These are phyloP conservation scores for Fraxinus ornus DNA, from an alignment of 305 asterid species.

Conservation along the genomic window DNA sequence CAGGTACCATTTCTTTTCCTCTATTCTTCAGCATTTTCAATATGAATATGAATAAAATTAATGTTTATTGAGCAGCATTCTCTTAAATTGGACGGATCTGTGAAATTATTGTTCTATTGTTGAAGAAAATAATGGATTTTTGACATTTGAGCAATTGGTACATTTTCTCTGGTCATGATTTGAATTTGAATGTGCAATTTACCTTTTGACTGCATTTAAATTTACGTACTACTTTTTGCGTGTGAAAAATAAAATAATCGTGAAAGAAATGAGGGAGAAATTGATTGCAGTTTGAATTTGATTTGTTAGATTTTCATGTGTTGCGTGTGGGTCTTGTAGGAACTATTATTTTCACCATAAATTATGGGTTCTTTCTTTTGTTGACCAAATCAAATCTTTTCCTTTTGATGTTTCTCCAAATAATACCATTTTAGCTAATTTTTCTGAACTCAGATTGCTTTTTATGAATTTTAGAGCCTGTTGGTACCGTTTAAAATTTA, in stretches of 20 bases:
- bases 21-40: neutral
- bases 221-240: neutral
- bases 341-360: neutral
- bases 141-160: neutral
- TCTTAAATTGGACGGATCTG: conserved; percentile 8
- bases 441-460: neutral
- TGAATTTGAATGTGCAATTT: neutral
- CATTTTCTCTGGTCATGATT: neutral
- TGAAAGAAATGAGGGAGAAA: neutral
- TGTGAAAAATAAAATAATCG: neutral
- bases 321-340: neutral
- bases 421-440: neutral
- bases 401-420: neutral
- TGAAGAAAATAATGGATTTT: neutral
- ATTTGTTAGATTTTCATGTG: neutral
- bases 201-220: conserved; percentile 7
- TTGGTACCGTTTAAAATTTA: too few relatives aligned
- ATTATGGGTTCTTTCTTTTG: neutral
- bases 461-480: neutral
- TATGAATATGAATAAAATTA: neutral
- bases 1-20: neutral
- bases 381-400: neutral
- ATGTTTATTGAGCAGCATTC: conserved; percentile 21
- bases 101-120: neutral
- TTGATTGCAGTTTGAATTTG: neutral